These are phyloP conservation scores for Chondrus crispus DNA, from an alignment of 23 red algal species.

Conservation along the genomic window DNA sequence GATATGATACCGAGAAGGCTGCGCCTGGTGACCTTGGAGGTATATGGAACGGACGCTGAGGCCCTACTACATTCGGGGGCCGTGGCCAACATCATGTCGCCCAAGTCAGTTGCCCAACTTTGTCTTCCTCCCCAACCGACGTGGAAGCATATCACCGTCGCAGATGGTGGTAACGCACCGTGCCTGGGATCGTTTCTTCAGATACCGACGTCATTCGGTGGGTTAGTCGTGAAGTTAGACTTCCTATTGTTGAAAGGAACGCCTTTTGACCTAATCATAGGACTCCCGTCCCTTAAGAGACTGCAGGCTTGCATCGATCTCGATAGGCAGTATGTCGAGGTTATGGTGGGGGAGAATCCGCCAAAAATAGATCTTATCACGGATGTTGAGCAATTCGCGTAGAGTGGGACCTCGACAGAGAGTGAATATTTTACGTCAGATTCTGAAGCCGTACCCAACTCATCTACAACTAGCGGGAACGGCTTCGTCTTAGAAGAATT, in stretches of 20 bases:
- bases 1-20: too few species aligned
- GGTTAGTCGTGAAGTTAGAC: background rate
- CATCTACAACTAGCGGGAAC: background rate
- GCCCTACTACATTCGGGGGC: background rate
- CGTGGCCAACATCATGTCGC: background rate
- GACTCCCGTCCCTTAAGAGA: background rate
- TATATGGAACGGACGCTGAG: too few species aligned
- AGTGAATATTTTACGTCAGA: background rate
- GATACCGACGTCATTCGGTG: background rate
- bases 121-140: background rate
- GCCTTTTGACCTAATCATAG: background rate
- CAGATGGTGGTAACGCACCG: background rate
- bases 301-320: background rate
- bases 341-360: background rate
- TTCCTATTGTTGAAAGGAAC: background rate
- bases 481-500: background rate
- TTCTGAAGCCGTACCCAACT: background rate
- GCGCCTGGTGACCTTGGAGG: too few species aligned
- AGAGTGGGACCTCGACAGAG: background rate
- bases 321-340: background rate
- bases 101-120: background rate
- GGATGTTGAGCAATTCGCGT: background rate
- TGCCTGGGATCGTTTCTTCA: background rate
- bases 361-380: background rate
- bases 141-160: background rate